These are phyloP conservation scores for Trichoderma gamsii DNA, from an alignment of 495 filamentous ascomycete species.

Conservation along the genomic window DNA sequence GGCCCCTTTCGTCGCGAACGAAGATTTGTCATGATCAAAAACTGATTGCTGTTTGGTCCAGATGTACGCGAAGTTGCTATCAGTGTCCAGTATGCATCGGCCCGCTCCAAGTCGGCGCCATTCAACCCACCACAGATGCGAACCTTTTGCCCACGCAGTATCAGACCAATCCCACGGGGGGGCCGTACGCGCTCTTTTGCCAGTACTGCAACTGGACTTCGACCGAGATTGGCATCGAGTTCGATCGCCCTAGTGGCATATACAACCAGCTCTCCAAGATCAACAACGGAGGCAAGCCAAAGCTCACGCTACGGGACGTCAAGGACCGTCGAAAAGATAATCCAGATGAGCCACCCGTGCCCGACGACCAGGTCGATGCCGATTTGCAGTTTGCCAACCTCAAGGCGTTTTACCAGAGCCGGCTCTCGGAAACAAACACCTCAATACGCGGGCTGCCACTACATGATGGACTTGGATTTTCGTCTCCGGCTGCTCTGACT, in stretches of 20 bases:
- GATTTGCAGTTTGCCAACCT: slow-evolving; percentile 50
- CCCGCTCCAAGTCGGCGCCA: slow-evolving; percentile 63
- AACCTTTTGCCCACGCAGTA: slow-evolving; percentile 35
- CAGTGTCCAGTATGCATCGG: slow-evolving; percentile 87
- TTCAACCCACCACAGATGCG: slow-evolving; percentile 49
- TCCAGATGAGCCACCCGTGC: slow-evolving; percentile 5
- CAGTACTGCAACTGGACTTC: slow-evolving; percentile 89
- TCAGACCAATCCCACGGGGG: slow-evolving; percentile 30
- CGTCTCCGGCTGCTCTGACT: slow-evolving; percentile 71
- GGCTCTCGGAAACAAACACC: slow-evolving; percentile 53
- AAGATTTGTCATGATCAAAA: not conserved
- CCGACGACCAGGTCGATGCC: slow-evolving; percentile 28
- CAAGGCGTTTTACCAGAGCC: slow-evolving; percentile 65
- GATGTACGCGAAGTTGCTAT: slow-evolving; percentile 91
- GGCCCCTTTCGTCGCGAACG: not conserved
- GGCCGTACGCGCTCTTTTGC: slow-evolving; percentile 76
- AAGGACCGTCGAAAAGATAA: slow-evolving; percentile 41
- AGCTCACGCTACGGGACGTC: slow-evolving; percentile 35
- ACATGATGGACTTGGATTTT: slow-evolving; percentile 55
- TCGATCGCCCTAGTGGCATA: slow-evolving; percentile 81
- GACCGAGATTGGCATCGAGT: slow-evolving; percentile 79
- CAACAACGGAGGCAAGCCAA: slow-evolving; percentile 44
- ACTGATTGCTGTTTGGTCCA: slow-evolving; percentile 29
- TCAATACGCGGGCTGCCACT: slow-evolving; percentile 45
- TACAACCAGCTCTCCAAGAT: slow-evolving; percentile 67